Conservation (phyloP, 208 protist species). For the Strigomonas culicis region DNA sequence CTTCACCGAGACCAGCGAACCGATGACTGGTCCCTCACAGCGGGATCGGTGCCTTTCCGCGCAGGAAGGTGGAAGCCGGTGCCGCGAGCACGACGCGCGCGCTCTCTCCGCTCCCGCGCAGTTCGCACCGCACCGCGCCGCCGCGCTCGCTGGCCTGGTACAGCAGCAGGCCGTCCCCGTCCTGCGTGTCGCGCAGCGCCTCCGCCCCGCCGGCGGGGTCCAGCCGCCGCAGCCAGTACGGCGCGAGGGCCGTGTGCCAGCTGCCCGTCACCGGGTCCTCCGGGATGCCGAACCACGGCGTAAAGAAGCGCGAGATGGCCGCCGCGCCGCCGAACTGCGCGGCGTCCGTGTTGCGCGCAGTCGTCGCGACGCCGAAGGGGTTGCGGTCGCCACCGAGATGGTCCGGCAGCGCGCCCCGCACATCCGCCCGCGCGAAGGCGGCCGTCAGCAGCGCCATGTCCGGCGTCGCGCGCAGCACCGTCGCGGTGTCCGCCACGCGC, state of each 20-base stretch:
- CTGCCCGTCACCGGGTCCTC: constrained; percentile 74
- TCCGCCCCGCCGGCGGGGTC: constrained; percentile 9
- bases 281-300: constrained; percentile 47
- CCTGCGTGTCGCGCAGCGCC: constrained; percentile 26
- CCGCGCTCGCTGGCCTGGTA: constrained; percentile 61
- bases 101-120: neutral
- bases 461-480: constrained; percentile 34
- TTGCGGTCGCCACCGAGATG: constrained; percentile 23
- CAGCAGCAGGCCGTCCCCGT: constrained; percentile 43
- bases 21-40: too few species aligned
- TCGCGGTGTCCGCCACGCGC: constrained; percentile 24
- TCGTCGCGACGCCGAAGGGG: constrained; percentile 33
- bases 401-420: constrained; percentile 24
- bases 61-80: constrained; percentile 1
- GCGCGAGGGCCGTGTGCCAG: constrained; percentile 31
- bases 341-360: constrained; percentile 29
- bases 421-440: constrained; percentile 22
- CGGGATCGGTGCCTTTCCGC: too few species aligned
- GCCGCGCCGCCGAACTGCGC: constrained; percentile 27
- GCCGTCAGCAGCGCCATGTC: constrained; percentile 18
- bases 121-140: constrained; percentile 16
- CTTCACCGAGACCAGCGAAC: too few species aligned
- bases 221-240: constrained; percentile 50
- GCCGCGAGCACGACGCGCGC: neutral
- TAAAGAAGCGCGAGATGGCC: constrained; percentile 69